Evolutionary conservation across 2,329 filamentous ascomycete genomes (phyloP).

Genomic region (Xylaria sp.): DNA sequence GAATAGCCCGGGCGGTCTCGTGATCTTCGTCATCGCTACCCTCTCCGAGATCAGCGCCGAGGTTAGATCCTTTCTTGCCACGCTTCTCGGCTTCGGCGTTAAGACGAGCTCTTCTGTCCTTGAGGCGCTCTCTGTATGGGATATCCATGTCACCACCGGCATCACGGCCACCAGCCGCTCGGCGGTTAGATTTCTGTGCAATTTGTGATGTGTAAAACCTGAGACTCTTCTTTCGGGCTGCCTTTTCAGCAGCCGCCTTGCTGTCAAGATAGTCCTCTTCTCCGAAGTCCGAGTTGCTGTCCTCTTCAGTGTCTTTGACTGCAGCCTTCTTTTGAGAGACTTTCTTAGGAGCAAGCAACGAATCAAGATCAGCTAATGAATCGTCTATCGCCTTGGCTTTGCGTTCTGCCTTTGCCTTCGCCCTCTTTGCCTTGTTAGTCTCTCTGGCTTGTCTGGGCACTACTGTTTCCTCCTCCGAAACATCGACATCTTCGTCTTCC

Average conservation of each 20-base stretch:
- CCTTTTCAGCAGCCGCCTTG: conserved; percentile 83
- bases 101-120: conserved; percentile 83
- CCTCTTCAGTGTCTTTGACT: conserved; percentile 38
- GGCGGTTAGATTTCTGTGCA: conserved; percentile 89
- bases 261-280: conserved; percentile 83
- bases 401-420: conserved; percentile 47
- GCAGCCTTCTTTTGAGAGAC: conserved; percentile 53
- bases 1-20: conserved; percentile 55
- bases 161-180: conserved; percentile 72
- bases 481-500: conserved; percentile 42
- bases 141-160: conserved; percentile 82
- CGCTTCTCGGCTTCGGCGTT: conserved; percentile 88
- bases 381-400: conserved; percentile 70
- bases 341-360: conserved; percentile 58
- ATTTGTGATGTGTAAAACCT: conserved; percentile 99
- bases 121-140: conserved; percentile 86
- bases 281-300: conserved; percentile 86
- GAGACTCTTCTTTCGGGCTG: conserved; percentile 85
- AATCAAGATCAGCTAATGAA: conserved; percentile 71
- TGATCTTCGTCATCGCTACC: conserved; percentile 73
- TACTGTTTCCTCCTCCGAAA: conserved; percentile 44
- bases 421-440: conserved; percentile 40
- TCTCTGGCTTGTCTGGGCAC: conserved; percentile 30
- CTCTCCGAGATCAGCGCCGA: conserved; percentile 70
- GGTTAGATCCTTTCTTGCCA: conserved; percentile 68